Evolutionary conservation across 305 asterid genomes (phyloP).

Genomic region (Solanum hybrid): DNA sequence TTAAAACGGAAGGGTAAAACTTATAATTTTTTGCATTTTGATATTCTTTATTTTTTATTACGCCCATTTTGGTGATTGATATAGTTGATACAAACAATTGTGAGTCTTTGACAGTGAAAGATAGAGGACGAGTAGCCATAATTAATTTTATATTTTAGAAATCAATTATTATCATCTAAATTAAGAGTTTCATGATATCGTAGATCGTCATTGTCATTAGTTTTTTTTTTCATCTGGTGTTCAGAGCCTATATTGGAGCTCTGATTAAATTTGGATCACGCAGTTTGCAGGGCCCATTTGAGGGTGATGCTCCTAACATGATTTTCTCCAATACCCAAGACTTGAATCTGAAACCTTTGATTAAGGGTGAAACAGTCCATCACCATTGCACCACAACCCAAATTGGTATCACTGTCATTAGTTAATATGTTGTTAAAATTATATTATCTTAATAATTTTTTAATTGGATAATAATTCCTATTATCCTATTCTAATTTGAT

Average conservation of each 20-base stretch:
- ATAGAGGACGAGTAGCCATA: not conserved
- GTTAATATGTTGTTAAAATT: not conserved
- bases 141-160: not conserved
- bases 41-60: too few relatives aligned
- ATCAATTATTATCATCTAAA: not conserved
- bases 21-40: not conserved
- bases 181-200: not conserved
- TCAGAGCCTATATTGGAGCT: too few relatives aligned
- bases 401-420: accelerated
- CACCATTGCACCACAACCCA: not conserved
- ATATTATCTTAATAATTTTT: not conserved
- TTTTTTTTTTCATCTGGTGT: too few relatives aligned
- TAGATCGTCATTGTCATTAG: not conserved
- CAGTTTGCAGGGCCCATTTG: not conserved
- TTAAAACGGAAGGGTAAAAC: not conserved
- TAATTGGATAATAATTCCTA: not conserved
- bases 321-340: not conserved
- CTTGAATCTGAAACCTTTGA: accelerated
- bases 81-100: not conserved
- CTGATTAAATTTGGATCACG: too few relatives aligned
- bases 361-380: not conserved
- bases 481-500: not conserved
- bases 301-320: not conserved
- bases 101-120: not conserved
- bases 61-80: not conserved